Conservation (phyloP, 179 eudicot genomes). For the Silene noctiflora region DNA sequence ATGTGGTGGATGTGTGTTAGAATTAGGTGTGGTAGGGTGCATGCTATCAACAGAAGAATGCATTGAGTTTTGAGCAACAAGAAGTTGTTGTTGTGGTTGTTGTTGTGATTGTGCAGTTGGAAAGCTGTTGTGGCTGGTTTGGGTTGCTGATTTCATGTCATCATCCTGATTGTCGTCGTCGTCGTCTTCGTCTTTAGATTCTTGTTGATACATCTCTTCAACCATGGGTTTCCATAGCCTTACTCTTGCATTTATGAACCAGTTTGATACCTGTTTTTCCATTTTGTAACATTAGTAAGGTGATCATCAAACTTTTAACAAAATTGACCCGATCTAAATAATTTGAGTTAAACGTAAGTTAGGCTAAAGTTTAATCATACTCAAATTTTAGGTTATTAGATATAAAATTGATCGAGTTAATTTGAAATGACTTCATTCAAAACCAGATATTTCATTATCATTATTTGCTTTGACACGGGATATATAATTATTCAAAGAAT, state of each 20-base stretch:
- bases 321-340: too few relatives aligned
- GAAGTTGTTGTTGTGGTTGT: constrained; percentile 3
- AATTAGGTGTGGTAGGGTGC: constrained; percentile 23
- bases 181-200: constrained; percentile 23
- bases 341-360: too few relatives aligned
- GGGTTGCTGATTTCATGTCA: constrained; percentile 15
- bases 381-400: too few relatives aligned
- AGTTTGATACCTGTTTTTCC: constrained; percentile 45
- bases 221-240: constrained; percentile 55
- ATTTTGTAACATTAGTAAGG: neutral
- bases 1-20: constrained; percentile 22
- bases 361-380: too few relatives aligned
- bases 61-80: constrained; percentile 29
- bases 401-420: too few relatives aligned
- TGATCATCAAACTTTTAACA: too few relatives aligned
- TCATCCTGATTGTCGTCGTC: neutral
- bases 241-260: constrained; percentile 62
- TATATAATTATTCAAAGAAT: too few relatives aligned
- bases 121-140: constrained; percentile 18
- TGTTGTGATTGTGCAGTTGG: constrained; percentile 21
- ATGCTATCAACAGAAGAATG: constrained; percentile 23
- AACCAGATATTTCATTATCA: too few relatives aligned
- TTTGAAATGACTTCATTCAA: too few relatives aligned
- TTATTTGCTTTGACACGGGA: too few relatives aligned
- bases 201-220: constrained; percentile 47